Percentiles rank a stretch among this genome's conserved stretches.
Evolutionary conservation across 768 basidiomycete species (phyloP).

Genomic region (Cystofilobasidium capitatum): DNA sequence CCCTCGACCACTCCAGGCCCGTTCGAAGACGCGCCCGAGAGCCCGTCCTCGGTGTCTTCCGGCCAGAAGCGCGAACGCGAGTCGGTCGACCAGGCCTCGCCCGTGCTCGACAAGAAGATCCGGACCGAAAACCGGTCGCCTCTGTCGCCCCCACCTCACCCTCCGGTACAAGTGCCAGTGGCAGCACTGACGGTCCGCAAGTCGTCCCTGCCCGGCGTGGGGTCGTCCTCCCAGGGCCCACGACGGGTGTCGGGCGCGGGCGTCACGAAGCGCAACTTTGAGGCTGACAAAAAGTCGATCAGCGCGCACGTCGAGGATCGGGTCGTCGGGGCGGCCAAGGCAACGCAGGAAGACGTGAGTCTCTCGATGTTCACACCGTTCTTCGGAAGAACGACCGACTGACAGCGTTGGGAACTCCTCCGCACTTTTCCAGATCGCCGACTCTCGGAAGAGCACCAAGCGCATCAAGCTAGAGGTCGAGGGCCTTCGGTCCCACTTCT

Average conservation of each 20-base stretch:
- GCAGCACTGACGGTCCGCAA: background rate
- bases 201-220: background rate
- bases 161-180: background rate
- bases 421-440: background rate
- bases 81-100: conserved; percentile 17
- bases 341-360: conserved; percentile 16
- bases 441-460: conserved; percentile 12
- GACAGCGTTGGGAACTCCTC: background rate
- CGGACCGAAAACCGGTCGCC: conserved; percentile 8
- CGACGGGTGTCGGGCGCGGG: background rate
- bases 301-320: conserved; percentile 10
- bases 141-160: background rate
- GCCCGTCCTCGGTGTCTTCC: conserved; percentile 6
- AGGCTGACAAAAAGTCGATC: background rate
- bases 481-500: conserved; percentile 21
- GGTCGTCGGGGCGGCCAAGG: background rate
- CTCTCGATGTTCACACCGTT: too few species aligned
- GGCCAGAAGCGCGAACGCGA: conserved; percentile 13
- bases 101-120: conserved; percentile 17
- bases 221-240: background rate
- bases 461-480: conserved; percentile 15
- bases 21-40: conserved; percentile 9
- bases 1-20: conserved; percentile 15
- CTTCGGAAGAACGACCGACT: background rate
- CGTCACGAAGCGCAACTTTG: conserved; percentile 7